Evolutionary conservation across 1,284 basidiomycete species (phyloP), one percentile per base, ranked within the genome.

Genomic region (Ceratobasidium sp.): DNA sequence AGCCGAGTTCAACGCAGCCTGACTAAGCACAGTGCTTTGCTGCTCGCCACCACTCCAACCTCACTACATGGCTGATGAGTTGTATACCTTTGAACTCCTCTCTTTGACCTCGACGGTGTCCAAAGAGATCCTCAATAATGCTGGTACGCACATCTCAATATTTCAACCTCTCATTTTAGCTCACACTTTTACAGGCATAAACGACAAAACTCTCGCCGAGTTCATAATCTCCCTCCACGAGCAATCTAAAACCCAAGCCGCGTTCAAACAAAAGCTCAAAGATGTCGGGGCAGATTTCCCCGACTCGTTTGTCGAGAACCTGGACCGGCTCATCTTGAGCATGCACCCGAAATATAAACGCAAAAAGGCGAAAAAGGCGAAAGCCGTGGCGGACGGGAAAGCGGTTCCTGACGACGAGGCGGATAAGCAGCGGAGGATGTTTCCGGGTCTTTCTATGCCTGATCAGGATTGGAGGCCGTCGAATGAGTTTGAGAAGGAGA

Each of bases 261-360:
- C 91, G 77, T 99, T 99, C 90, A 95, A 96, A 85, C 82, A 85
- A 65, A 94, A 95, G 84, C 90, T 99, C 71, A 88, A 90, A 78
- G 92, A 93, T 80, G 89, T 92, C 77, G 96, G 94, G 54, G 95
- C 96, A 48, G 92, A 92, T 80, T 97, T 99, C 83, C 93, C 96
- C 1, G 93, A 95, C 79, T 94, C 93, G 57, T 95, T 99, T 83
- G 87, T 98, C 79, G 92, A 96, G 83, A 97, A 94, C 82, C 91
- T 99, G 66, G 97, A 99, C 86, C 93, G 98, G 42, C 90, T 99
- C 79, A 96, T 99, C 81, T 90, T 97, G 70, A 94, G 91, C 79
- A 91, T 99, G 88, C 98, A 99, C 83, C 98, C 97, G 0, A 98
- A 97, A 82, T 94, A 99, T 88, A 98, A 96, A 88, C 70, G 70